Evolutionary conservation across 2,329 filamentous ascomycete genomes (phyloP), one percentile per base, ranked within the genome.

Genomic region (Whalleya microplaca): DNA sequence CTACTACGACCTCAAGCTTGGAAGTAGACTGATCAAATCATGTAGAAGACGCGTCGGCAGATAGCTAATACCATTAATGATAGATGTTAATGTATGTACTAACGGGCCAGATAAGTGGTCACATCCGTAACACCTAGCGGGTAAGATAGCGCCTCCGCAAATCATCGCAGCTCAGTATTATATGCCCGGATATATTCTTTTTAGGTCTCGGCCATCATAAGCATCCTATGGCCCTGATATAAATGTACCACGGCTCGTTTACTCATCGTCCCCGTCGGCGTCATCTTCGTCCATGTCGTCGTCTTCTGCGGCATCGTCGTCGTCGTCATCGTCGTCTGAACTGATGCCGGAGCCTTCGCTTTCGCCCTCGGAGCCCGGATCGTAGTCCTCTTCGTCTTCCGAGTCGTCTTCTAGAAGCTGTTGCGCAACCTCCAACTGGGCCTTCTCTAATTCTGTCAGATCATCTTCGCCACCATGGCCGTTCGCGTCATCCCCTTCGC

Each of bases 321-420:
- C 82, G 0, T 82, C 83, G 1, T 81, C 81, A 0, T 80, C 79
- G 0, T 79, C 82, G 3, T 81, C 82, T 14, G 73, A 77, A 29
- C 77, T 80, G 1, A 69, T 68, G 0, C 83, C 84, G 1, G 78
- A 82, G 0, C 84, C 84, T 10, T 83, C 84, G 50, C 82, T 85
- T 4, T 86, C 83, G 0, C 76, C 84, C 4, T 86, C 83, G 41
- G 79, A 84, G 0, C 83, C 84, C 0, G 86, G 86, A 56, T 88
- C 84, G 62, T 88, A 88, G 64, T 88, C 85, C 62, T 88, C 85
- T 62, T 88, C 86, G 3, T 85, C 77, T 53, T 86, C 84, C 47
- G 86, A 85, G 53, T 87, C 84, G 1, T 85, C 84, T 40, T 87
- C 83, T 56, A 84, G 80, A 37, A 84, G 61, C 56, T 75, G 73